A percentile compares a stretch with the other conserved stretches of the same genome.
Conservation (phyloP, 1,139 yeast genomes). For the Nematodospora anomalae region DNA sequence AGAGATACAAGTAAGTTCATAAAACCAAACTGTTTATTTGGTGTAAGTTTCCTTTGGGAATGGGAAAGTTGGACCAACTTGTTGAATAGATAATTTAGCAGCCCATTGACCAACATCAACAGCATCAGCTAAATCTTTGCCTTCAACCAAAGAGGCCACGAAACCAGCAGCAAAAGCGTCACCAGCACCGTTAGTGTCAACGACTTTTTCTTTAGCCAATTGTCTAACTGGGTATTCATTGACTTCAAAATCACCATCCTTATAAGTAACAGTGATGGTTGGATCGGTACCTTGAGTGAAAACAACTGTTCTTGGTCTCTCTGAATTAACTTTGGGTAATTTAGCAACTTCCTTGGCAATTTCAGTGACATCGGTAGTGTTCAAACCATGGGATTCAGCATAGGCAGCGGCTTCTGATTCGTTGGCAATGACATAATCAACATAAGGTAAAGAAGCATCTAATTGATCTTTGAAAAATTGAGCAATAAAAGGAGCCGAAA, state of each 20-base stretch:
- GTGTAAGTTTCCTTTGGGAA: slow-evolving; percentile 67
- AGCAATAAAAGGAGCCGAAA: slow-evolving; percentile 96
- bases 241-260: slow-evolving; percentile 44
- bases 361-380: slow-evolving; percentile 58
- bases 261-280: slow-evolving; percentile 69
- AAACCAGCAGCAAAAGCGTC: slow-evolving; percentile 99
- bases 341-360: slow-evolving; percentile 82
- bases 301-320: slow-evolving; percentile 77
- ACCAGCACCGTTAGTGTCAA: slow-evolving; percentile 98
- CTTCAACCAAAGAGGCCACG: slow-evolving; percentile 82
- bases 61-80: slow-evolving; percentile 93
- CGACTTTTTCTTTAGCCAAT: slow-evolving; percentile 64
- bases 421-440: slow-evolving; percentile 90
- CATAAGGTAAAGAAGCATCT: slow-evolving; percentile 77
- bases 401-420: slow-evolving; percentile 96
- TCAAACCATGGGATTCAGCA: slow-evolving; percentile 77
- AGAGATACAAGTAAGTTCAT: slow-evolving; percentile 2
- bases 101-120: slow-evolving; percentile 96
- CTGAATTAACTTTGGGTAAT: slow-evolving; percentile 71
- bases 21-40: slow-evolving; percentile 15
- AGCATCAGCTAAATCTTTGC: slow-evolving; percentile 58
- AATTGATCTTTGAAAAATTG: slow-evolving; percentile 93
- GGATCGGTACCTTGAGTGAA: slow-evolving; percentile 94
- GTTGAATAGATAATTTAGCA: slow-evolving; percentile 88
- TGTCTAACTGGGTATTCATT: slow-evolving; percentile 67